Percentiles rank a stretch among this genome's conserved stretches.
Evolutionary conservation across 345 rosid species (phyloP).

Genomic region (Gynandropsis gynandra): DNA sequence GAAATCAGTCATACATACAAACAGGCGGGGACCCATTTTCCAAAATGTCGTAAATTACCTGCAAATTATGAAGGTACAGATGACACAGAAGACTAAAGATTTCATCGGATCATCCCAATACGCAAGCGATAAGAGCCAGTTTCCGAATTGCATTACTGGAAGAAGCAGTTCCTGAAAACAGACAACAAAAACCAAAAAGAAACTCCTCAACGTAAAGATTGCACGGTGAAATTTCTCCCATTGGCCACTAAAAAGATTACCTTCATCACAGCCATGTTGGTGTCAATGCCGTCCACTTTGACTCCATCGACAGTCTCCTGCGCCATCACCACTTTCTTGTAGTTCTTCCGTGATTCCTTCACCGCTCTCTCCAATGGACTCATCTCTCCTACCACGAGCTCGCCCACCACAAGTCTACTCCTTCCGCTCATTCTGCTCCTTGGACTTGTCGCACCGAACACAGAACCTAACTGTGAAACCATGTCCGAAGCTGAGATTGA

Average conservation of each 20-base stretch:
- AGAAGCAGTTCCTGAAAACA: conserved; percentile 67
- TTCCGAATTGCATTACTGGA: conserved; percentile 62
- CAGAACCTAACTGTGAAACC: conserved; percentile 77
- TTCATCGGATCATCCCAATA: conserved; percentile 74
- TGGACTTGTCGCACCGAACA: conserved; percentile 57
- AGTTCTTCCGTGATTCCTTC: conserved; percentile 71
- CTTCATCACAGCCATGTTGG: conserved; percentile 98
- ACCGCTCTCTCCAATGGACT: conserved; percentile 71
- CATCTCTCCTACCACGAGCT: conserved; percentile 79
- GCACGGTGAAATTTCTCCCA: neutral
- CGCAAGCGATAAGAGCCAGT: conserved; percentile 45
- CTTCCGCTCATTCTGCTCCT: conserved; percentile 28
- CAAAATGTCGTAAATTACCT: conserved; percentile 31
- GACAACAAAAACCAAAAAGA: neutral
- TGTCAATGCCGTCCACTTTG: conserved; percentile 87
- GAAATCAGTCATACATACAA: no score
- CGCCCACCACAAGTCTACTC: conserved; percentile 59
- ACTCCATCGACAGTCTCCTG: conserved; percentile 87
- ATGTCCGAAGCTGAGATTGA: conserved; percentile 66
- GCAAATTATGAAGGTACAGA: conserved; percentile 47
- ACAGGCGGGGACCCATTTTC: no score
- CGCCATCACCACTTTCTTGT: conserved; percentile 65
- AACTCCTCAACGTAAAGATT: neutral
- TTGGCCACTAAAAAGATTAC: conserved; percentile 26
- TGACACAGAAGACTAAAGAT: conserved; percentile 68